phyloP scores from a whole-genome alignment of 2,329 filamentous ascomycete species.

The Bipolaris bicolor region DNA sequence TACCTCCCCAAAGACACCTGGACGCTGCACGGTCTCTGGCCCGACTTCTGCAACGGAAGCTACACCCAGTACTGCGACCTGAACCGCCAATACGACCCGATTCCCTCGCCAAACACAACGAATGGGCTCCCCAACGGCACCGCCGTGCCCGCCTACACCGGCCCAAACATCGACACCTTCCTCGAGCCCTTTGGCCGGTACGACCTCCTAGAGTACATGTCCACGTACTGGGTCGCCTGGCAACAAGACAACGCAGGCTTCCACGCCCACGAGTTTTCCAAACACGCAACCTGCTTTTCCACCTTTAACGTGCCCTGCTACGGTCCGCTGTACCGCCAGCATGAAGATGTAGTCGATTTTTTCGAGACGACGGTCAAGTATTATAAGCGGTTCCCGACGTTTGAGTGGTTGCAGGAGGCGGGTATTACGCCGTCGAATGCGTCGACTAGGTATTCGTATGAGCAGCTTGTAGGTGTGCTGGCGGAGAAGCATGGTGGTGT shows the following conservation, averaged over 20 bases:
- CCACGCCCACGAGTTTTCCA: conserved; percentile 72
- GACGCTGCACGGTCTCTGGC: conserved; percentile 61
- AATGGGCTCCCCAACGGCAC: conserved; percentile 60
- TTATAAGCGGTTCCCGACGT: conserved; percentile 66
- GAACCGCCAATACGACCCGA: conserved; percentile 68
- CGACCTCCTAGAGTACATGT: conserved; percentile 70
- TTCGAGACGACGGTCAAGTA: conserved; percentile 66
- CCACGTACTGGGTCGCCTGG: conserved; percentile 68
- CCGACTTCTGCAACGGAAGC: conserved; percentile 58
- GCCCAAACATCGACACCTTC: conserved; percentile 64
- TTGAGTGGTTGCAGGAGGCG: conserved; percentile 61
- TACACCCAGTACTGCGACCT: conserved; percentile 73
- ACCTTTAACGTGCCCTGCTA: conserved; percentile 71
- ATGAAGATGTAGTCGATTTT: conserved; percentile 68
- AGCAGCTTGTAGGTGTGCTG: conserved; percentile 60
- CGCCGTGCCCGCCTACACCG: conserved; percentile 63
- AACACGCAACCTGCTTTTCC: conserved; percentile 71
- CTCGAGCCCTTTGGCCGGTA: conserved; percentile 63
- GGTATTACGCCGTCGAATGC: conserved; percentile 64
- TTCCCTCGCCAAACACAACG: conserved; percentile 67
- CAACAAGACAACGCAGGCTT: conserved; percentile 63
- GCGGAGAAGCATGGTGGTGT: conserved; percentile 58
- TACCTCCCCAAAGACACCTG: conserved; percentile 63
- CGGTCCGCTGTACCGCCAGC: conserved; percentile 61
- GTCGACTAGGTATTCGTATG: conserved; percentile 61